Conservation (phyloP, 2,329 filamentous ascomycete genomes). For the Emmonsia crescens region DNA sequence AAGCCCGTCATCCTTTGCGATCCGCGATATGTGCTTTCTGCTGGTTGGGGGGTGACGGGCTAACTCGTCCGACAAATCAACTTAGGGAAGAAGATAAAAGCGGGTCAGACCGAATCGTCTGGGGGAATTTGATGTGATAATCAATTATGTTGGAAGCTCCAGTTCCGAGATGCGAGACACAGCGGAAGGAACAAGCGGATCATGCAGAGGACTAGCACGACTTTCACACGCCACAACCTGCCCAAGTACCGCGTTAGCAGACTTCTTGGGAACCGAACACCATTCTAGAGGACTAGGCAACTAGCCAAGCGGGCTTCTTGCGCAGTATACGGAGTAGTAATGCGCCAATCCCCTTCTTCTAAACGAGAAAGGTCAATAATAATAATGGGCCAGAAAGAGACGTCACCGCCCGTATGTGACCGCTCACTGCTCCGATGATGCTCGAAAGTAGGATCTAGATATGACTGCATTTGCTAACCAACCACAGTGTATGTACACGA, state of each 20-base stretch:
- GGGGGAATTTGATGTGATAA: not conserved
- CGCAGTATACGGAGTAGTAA: not conserved
- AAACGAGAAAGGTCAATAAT: not conserved
- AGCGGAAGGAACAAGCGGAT: not conserved
- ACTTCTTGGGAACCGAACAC: not conserved
- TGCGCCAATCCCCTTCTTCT: too few species aligned
- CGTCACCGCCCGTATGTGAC: not conserved
- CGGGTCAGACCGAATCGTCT: not conserved
- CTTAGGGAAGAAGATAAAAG: not conserved
- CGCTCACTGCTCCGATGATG: too few species aligned
- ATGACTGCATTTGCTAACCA: not conserved
- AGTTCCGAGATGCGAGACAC: conserved; percentile 1
- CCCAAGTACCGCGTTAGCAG: not conserved
- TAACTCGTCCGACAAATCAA: not conserved
- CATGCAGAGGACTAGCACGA: not conserved
- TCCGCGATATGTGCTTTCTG: not conserved
- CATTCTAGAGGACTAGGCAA: not conserved
- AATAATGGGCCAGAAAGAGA: not conserved
- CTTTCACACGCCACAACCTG: not conserved
- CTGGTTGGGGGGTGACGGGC: not conserved
- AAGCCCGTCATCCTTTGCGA: not conserved
- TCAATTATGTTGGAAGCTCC: not conserved
- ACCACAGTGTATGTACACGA: too few species aligned
- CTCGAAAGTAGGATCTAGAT: not conserved
- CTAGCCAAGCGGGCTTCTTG: not conserved